Conservation (phyloP, 257 asterid species). For the Petrea volubilis region DNA sequence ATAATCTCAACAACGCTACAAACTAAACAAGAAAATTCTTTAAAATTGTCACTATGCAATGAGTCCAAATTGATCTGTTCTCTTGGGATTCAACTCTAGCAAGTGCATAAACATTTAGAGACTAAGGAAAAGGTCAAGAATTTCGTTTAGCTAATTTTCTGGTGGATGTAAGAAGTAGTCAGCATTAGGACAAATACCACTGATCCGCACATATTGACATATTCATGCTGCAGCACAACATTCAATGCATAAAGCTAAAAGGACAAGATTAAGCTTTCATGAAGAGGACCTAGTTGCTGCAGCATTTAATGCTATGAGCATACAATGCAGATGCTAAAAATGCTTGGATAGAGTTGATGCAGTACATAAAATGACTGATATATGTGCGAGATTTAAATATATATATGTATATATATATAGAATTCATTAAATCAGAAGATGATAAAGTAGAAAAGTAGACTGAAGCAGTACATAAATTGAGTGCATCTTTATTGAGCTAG, state of each 20-base stretch:
- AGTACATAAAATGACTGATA: background rate
- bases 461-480: background rate
- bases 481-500: background rate
- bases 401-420: background rate
- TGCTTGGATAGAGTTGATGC: background rate
- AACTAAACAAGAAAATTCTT: background rate
- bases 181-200: background rate
- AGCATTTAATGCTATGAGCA: conserved; percentile 1
- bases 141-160: background rate
- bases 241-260: background rate
- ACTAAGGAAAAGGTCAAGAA: background rate
- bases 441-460: background rate
- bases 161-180: background rate
- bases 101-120: background rate
- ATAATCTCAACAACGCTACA: background rate
- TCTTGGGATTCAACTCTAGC: background rate
- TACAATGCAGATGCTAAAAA: background rate
- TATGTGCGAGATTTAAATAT: no score
- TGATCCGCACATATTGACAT: background rate
- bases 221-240: conserved; percentile 6
- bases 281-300: background rate
- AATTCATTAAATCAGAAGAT: background rate
- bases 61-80: background rate
- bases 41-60: background rate
- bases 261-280: background rate